Base-by-base conservation (phyloP, 192 early-diverging fungal genomes). In the Coemansia sp. region DNA sequence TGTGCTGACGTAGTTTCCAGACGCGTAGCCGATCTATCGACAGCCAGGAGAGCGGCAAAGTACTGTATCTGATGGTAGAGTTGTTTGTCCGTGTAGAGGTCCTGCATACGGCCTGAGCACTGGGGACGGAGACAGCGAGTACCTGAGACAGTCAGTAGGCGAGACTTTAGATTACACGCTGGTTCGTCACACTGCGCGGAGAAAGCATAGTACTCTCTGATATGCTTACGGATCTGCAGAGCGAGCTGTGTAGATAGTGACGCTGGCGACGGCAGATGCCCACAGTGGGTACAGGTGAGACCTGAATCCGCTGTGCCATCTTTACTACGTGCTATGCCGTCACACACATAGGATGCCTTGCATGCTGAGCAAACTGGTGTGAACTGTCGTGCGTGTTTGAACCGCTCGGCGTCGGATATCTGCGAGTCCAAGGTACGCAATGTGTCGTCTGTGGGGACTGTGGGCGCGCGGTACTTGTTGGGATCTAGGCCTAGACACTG, bases 51-150 rank as follows among this genome's bases (percentile, higher is more conserved):
- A 33, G 84, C 82, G 39, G 87, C 84, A 66, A 87, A 93, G 69
- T 92, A 98, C 57, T 85, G 79, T 30, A 98, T 66, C 83, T 98
- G 95, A 28, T 87, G 91, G 75, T 94, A 93, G 6, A 98, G 81
- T 68, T 63, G 67, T 38, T 78, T 84, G 68, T 96, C 95, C 32
- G 90, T 81, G 68, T 91, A 96, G 88, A 93, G 66, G n/a, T 67
- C 65, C 14, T 49, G 38, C 52, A 95, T 84, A 2, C 52, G 82
- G 3, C 95, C 95, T 3, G 72, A 66, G 75, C 95, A 98, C 19
- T 86, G 85, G 0, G 84, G 74, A 10, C 80, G 68, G 6, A 90
- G 68, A 71, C 95, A 98, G 37, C 88, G 78, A 3, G 86, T 73
- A 0, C 90, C 94, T 26, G 87, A 81, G 3, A 96, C 93, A 14